A percentile compares a stretch with the other conserved stretches of the same genome.
phyloP scores from a whole-genome alignment of 169 alveolate species.

The Plasmodium fragile region DNA sequence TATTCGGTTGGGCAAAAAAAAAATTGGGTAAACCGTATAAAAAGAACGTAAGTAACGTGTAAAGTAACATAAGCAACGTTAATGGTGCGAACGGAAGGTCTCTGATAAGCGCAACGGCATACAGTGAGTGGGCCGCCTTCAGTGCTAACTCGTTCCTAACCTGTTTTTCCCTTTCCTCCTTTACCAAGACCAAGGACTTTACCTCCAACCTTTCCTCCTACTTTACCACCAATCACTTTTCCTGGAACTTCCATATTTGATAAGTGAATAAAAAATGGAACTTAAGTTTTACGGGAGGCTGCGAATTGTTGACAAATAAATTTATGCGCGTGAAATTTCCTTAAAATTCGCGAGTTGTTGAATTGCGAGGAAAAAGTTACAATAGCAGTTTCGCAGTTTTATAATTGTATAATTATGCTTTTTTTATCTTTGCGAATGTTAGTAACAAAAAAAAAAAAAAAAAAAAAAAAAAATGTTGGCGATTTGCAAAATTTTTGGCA shows the following conservation, averaged over 20 bases:
- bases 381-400: neutral
- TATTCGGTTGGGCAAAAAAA: neutral
- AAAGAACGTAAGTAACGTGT: neutral
- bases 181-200: conserved; percentile 88
- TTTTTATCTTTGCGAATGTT: neutral
- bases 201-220: conserved; percentile 93
- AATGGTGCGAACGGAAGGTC: neutral
- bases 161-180: conserved; percentile 90
- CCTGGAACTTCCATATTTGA: conserved; percentile 77
- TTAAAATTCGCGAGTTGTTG: neutral
- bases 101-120: neutral
- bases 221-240: conserved; percentile 89
- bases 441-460: neutral
- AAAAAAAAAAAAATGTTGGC: neutral
- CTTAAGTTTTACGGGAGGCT: neutral
- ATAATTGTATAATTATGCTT: neutral
- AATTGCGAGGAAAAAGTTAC: neutral
- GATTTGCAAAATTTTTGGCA: neutral
- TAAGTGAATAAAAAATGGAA: conserved; percentile 2
- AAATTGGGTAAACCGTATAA: neutral
- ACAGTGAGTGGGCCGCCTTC: neutral
- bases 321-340: neutral
- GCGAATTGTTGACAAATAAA: conserved; percentile 3
- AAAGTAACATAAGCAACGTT: neutral
- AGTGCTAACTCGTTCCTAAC: conserved; percentile 55